phyloP scores from a whole-genome alignment of 1,284 basidiomycete species.

The Cutaneotrichosporon sp. region DNA sequence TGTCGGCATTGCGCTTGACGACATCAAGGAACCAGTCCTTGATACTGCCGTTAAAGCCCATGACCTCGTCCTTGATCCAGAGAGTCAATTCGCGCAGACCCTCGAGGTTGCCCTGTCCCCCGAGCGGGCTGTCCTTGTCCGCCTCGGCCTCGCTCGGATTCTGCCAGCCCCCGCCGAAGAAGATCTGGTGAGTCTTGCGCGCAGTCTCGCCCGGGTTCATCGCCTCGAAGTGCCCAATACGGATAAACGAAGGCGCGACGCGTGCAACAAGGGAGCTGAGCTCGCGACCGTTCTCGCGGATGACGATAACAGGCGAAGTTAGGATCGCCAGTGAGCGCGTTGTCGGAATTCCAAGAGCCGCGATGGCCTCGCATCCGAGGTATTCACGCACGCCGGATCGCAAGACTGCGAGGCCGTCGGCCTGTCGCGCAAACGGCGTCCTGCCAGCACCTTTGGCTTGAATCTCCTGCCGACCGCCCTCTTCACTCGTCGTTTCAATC shows the following conservation, averaged over 20 bases:
- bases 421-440: slow-evolving; percentile 85
- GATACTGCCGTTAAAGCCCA: slow-evolving; percentile 58
- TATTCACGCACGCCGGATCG: slow-evolving; percentile 90
- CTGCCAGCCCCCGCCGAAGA: slow-evolving; percentile 52
- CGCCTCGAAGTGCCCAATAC: slow-evolving; percentile 87
- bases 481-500: slow-evolving; percentile 66
- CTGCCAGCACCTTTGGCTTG: slow-evolving; percentile 92
- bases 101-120: slow-evolving; percentile 64
- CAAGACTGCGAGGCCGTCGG: slow-evolving; percentile 88
- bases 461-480: slow-evolving; percentile 65
- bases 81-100: slow-evolving; percentile 66
- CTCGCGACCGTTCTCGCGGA: slow-evolving; percentile 69
- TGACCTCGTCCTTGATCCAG: slow-evolving; percentile 59
- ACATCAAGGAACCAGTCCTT: slow-evolving; percentile 68
- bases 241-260: slow-evolving; percentile 81
- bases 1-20: slow-evolving; percentile 74
- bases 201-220: slow-evolving; percentile 61
- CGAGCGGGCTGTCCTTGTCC: slow-evolving; percentile 20
- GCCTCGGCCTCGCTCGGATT: slow-evolving; percentile 48
- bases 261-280: slow-evolving; percentile 75
- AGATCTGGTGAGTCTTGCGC: slow-evolving; percentile 54
- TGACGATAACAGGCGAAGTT: slow-evolving; percentile 65
- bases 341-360: slow-evolving; percentile 80
- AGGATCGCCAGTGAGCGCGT: slow-evolving; percentile 81
- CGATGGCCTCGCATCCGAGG: slow-evolving; percentile 81